phyloP scores from a whole-genome alignment of 108 stramenopile species.

The Asterionellopsis glacialis region DNA sequence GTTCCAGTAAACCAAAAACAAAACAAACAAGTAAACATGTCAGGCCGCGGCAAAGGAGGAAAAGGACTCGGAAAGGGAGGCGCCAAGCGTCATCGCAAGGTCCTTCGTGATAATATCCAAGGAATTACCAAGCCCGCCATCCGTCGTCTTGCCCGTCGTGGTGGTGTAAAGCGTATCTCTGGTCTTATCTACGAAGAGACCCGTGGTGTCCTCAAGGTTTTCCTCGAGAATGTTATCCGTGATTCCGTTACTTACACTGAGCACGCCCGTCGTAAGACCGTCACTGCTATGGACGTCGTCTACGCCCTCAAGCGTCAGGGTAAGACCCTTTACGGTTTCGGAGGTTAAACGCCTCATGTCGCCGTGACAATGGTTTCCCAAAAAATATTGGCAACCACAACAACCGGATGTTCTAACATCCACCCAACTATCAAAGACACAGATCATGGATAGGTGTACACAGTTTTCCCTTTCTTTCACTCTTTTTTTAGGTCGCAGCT shows the following conservation, averaged over 20 bases:
- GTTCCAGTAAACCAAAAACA: no score
- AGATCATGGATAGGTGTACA: no score
- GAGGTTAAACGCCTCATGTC: constrained; percentile 95
- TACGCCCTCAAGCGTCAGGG: constrained; percentile 97
- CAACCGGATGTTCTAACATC: constrained; percentile 37
- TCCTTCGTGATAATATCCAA: constrained; percentile 98
- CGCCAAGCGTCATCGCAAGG: constrained; percentile 94
- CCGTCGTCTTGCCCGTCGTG: constrained; percentile 98
- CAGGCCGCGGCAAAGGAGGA: constrained; percentile 83
- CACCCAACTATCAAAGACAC: constrained; percentile 25
- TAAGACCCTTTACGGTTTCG: constrained; percentile 95
- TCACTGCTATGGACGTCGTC: constrained; percentile 93
- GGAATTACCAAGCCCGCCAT: constrained; percentile 99
- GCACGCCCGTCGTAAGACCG: constrained; percentile 91
- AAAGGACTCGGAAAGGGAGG: constrained; percentile 90
- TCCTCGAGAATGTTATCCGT: constrained; percentile 86
- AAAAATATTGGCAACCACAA: neutral
- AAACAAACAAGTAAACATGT: no score
- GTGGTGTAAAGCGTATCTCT: constrained; percentile 99
- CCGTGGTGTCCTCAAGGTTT: constrained; percentile 90
- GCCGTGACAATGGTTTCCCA: constrained; percentile 85
- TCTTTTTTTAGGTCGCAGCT: no score
- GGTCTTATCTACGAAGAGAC: constrained; percentile 98
- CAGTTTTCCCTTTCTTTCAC: no score
- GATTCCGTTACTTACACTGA: constrained; percentile 91